Evolutionary conservation across 2,329 filamentous ascomycete genomes (phyloP).

Genomic region (Cladobotryum mycophilum): DNA sequence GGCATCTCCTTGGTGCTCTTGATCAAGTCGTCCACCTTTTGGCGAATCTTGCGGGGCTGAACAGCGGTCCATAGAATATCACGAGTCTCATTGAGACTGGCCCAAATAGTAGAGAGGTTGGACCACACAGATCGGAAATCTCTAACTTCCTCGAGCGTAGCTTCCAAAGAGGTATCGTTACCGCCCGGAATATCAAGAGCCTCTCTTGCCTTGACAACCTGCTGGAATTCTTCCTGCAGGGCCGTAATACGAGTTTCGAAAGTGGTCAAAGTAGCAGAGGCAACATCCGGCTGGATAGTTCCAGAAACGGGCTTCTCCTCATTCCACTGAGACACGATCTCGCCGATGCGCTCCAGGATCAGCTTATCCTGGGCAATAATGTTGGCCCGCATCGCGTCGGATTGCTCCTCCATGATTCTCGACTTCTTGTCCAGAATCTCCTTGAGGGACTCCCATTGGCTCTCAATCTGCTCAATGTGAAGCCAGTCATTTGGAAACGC

Average conservation of each 20-base stretch:
- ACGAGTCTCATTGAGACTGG: constrained; percentile 85
- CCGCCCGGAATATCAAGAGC: constrained; percentile 82
- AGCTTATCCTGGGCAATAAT: constrained; percentile 91
- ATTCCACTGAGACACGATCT: constrained; percentile 83
- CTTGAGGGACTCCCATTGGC: constrained; percentile 89
- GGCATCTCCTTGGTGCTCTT: constrained; percentile 99
- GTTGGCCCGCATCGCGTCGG: constrained; percentile 89
- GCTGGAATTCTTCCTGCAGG: constrained; percentile 80
- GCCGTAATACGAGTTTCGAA: constrained; percentile 83
- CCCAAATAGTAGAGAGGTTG: constrained; percentile 91
- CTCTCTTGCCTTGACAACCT: constrained; percentile 95
- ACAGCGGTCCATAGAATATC: constrained; percentile 94
- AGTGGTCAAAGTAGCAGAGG: constrained; percentile 70
- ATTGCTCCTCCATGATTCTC: constrained; percentile 94
- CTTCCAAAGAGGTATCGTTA: constrained; percentile 72
- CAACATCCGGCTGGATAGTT: constrained; percentile 82
- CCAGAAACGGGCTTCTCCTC: constrained; percentile 96
- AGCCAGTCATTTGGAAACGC: constrained; percentile 94
- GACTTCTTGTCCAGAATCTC: constrained; percentile 88
- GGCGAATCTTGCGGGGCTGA: constrained; percentile 85
- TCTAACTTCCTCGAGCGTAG: constrained; percentile 89
- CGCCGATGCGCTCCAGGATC: constrained; percentile 78
- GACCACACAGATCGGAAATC: constrained; percentile 99
- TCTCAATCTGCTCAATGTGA: constrained; percentile 90
- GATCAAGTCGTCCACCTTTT: constrained; percentile 82